These are phyloP conservation scores for Mycena rosella DNA, from an alignment of 768 basidiomycete genomes.

Conservation along the genomic window DNA sequence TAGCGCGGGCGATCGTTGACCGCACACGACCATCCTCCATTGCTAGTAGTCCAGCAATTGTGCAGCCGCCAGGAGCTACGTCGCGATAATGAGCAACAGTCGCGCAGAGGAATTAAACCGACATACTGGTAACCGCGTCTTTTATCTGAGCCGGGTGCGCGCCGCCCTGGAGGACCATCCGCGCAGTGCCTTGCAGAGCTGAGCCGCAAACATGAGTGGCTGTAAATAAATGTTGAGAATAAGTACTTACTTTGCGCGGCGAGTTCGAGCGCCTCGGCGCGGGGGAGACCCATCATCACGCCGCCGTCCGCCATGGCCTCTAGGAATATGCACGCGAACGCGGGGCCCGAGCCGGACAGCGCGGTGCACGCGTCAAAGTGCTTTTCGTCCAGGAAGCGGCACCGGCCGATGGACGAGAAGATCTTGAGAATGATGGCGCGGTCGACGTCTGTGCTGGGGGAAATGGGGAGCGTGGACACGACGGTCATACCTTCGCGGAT, in stretches of 20 bases:
- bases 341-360: conserved; percentile 94
- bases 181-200: conserved; percentile 97
- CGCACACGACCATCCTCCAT: conserved; percentile 95
- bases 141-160: conserved; percentile 96
- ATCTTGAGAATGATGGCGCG: conserved; percentile 87
- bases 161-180: conserved; percentile 93
- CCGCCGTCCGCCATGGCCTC: conserved; percentile 99
- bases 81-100: neutral
- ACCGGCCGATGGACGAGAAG: conserved; percentile 96
- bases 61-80: conserved; percentile 96
- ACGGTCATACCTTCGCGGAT: conserved; percentile 99
- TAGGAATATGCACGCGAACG: conserved; percentile 95
- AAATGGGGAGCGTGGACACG: conserved; percentile 77
- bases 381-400: conserved; percentile 97
- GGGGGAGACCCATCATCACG: conserved; percentile 99
- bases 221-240: neutral
- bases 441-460: conserved; percentile 67
- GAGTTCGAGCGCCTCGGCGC: conserved; percentile 93
- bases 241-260: conserved; percentile 88
- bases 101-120: neutral
- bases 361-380: conserved; percentile 99
- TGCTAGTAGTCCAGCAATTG: conserved; percentile 95
- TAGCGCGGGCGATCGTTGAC: conserved; percentile 94
- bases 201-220: conserved; percentile 3
- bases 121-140: conserved; percentile 95